These are phyloP conservation scores for Phytophthora cryptogea DNA, from an alignment of 352 stramenopile species.

Conservation along the genomic window DNA sequence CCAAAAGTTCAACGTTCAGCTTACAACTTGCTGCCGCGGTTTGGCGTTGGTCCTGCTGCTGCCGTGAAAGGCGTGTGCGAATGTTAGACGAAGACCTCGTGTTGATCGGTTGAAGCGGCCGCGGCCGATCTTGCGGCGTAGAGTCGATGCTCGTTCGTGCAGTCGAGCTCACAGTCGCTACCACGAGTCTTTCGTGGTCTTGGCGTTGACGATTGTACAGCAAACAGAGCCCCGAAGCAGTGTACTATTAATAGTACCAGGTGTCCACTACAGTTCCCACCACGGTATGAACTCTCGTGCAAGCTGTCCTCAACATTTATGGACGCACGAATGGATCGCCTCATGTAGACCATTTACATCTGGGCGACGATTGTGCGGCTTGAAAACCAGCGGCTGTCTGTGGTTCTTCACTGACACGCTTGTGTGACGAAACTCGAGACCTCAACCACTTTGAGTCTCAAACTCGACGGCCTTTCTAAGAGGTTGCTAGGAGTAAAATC, in stretches of 20 bases:
- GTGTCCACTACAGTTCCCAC: neutral
- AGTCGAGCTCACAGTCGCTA: conserved; percentile 12
- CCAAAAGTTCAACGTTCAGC: conserved; percentile 6
- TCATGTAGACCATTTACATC: conserved; percentile 11
- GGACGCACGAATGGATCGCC: conserved; percentile 11
- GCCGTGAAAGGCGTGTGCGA: neutral
- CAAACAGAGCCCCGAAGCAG: too few relatives aligned
- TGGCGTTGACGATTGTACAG: too few relatives aligned
- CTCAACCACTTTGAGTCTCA: conserved; percentile 1
- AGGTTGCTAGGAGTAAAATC: too few relatives aligned
- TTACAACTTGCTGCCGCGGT: conserved; percentile 4
- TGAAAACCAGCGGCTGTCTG: neutral
- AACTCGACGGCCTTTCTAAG: too few relatives aligned
- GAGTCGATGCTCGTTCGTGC: conserved; percentile 28
- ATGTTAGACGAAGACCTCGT: neutral
- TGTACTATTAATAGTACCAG: neutral
- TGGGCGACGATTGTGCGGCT: conserved; percentile 22
- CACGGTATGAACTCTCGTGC: too few relatives aligned
- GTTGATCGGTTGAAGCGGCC: conserved; percentile 16
- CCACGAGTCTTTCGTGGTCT: neutral
- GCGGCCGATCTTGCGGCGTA: conserved; percentile 12
- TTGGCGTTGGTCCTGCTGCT: conserved; percentile 6
- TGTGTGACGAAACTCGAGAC: conserved; percentile 2
- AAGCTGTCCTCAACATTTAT: conserved; percentile 7
- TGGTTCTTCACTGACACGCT: conserved; percentile 4